These are phyloP conservation scores for Pythium myriotylum DNA, from an alignment of 352 stramenopile species.

Conservation along the genomic window DNA sequence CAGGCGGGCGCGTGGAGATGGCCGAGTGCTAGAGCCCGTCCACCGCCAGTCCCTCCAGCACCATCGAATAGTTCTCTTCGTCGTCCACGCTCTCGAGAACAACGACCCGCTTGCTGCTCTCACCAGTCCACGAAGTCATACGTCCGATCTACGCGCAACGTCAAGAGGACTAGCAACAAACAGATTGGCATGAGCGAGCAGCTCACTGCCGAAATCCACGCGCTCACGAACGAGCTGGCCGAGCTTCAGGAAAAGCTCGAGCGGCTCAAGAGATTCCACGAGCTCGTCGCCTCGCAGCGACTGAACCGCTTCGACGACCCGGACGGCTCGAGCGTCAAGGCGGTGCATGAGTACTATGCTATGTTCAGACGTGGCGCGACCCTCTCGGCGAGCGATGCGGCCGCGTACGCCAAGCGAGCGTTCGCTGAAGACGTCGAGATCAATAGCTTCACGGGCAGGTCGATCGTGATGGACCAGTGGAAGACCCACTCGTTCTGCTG, in stretches of 20 bases:
- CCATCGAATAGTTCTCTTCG: too few species aligned
- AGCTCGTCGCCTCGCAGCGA: neutral
- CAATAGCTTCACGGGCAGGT: constrained; percentile 5
- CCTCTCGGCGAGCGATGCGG: neutral
- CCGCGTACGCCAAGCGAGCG: neutral
- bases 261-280: neutral
- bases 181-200: too few species aligned
- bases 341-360: constrained; percentile 8
- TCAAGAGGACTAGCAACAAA: too few species aligned
- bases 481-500: constrained; percentile 8
- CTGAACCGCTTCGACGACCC: constrained; percentile 10
- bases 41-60: too few species aligned
- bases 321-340: constrained; percentile 8
- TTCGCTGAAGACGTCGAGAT: constrained; percentile 2
- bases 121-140: too few species aligned
- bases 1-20: too few species aligned
- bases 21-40: too few species aligned
- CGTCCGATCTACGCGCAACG: too few species aligned
- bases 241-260: neutral
- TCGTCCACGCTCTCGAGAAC: too few species aligned
- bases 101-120: too few species aligned
- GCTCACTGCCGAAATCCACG: too few species aligned
- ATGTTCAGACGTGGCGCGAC: constrained; percentile 1
- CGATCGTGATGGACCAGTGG: constrained; percentile 8
- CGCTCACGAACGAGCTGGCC: neutral